phyloP scores from a whole-genome alignment of 805 yeast species.

The Saccharomycopsis sp. region DNA sequence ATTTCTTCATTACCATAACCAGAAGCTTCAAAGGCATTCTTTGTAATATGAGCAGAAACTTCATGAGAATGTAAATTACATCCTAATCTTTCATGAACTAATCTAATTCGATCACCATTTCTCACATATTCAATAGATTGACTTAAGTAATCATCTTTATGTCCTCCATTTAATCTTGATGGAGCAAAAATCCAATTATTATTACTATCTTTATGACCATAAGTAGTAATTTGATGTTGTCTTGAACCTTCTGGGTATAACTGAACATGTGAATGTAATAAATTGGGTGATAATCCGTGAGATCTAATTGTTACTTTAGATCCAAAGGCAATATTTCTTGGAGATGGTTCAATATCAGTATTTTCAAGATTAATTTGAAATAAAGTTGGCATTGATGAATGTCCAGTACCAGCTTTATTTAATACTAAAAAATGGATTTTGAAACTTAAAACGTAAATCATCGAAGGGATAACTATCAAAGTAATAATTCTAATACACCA shows the following conservation, averaged over 20 bases:
- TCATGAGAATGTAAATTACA: conserved; percentile 77
- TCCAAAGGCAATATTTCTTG: conserved; percentile 53
- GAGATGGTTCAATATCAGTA: conserved; percentile 53
- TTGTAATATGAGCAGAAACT: conserved; percentile 64
- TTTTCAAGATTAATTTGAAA: conserved; percentile 80
- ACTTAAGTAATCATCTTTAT: background rate
- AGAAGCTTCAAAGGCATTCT: conserved; percentile 67
- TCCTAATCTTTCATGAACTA: conserved; percentile 61
- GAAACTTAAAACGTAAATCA: conserved; percentile 63
- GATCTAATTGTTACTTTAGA: conserved; percentile 56
- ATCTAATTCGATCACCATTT: conserved; percentile 59
- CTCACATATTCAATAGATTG: conserved; percentile 29
- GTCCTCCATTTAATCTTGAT: conserved; percentile 5
- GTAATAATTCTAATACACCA: conserved; percentile 62
- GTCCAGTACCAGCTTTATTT: conserved; percentile 83
- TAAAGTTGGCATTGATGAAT: conserved; percentile 79
- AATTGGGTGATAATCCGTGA: conserved; percentile 60
- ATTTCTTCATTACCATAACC: conserved; percentile 67
- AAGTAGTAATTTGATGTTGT: conserved; percentile 92
- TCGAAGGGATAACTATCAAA: conserved; percentile 61
- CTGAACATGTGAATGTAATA: conserved; percentile 83
- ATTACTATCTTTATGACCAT: conserved; percentile 80
- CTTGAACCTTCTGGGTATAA: conserved; percentile 82
- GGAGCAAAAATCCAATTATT: conserved; percentile 69
- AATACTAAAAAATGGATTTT: conserved; percentile 71